These are phyloP conservation scores for Hygrocybe coccinea DNA, from an alignment of 768 basidiomycete genomes.

Conservation along the genomic window DNA sequence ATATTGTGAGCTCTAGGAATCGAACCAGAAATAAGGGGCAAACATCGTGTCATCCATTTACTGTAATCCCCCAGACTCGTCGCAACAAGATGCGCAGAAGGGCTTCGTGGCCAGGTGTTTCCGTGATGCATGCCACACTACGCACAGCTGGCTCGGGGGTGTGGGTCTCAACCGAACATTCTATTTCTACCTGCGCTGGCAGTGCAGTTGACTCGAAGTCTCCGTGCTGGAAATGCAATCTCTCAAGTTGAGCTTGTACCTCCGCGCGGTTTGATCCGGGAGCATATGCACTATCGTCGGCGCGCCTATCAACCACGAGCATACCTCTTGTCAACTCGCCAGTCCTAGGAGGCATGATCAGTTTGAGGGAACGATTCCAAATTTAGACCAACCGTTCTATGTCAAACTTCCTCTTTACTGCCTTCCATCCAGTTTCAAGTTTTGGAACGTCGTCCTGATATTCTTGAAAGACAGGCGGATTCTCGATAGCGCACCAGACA, in stretches of 20 bases:
- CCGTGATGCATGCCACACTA: constrained; percentile 47
- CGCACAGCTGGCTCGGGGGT: constrained; percentile 14
- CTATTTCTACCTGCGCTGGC: constrained; percentile 52
- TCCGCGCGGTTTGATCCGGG: constrained; percentile 62
- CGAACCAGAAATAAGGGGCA: too few relatives aligned
- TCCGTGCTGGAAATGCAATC: constrained; percentile 20
- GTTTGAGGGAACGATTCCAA: background rate
- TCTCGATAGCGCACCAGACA: constrained; percentile 79
- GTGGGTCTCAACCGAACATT: constrained; percentile 21
- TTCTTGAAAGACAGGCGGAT: constrained; percentile 44
- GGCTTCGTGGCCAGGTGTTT: constrained; percentile 58
- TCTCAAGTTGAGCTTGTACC: constrained; percentile 51
- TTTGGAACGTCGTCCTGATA: constrained; percentile 19
- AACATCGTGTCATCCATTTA: background rate
- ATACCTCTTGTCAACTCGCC: constrained; percentile 84
- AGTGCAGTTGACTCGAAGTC: constrained; percentile 47
- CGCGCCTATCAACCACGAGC: constrained; percentile 77
- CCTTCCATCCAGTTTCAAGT: constrained; percentile 53
- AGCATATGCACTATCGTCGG: constrained; percentile 58
- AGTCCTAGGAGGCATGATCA: constrained; percentile 34
- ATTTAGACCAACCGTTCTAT: constrained; percentile 55
- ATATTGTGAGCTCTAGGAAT: too few relatives aligned
- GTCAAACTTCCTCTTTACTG: constrained; percentile 50
- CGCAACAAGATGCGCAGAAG: constrained; percentile 46
- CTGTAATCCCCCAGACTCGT: constrained; percentile 52